phyloP scores from a whole-genome alignment of 441 rosid species.

The Viola pubescens region DNA sequence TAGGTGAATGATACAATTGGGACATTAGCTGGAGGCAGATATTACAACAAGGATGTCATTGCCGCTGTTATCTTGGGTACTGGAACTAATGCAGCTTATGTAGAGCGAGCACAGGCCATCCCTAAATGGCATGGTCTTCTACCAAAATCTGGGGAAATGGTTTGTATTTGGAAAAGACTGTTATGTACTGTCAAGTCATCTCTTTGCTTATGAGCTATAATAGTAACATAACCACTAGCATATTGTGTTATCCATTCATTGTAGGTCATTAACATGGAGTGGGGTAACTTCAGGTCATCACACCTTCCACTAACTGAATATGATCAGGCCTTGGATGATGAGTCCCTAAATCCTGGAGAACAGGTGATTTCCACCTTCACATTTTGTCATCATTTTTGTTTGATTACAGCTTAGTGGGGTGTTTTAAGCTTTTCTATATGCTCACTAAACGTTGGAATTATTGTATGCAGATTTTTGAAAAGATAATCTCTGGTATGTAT shows the following conservation, averaged over 20 bases:
- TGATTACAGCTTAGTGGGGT: neutral
- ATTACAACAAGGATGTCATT: slow-evolving; percentile 56
- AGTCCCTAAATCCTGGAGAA: slow-evolving; percentile 64
- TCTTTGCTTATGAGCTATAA: neutral
- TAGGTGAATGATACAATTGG: slow-evolving; percentile 94
- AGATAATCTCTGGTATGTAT: slow-evolving; percentile 91
- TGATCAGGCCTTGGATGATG: slow-evolving; percentile 51
- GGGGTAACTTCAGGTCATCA: slow-evolving; percentile 69
- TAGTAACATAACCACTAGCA: no score
- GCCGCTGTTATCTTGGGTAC: slow-evolving; percentile 91
- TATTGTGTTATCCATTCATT: neutral
- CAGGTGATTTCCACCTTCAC: slow-evolving; percentile 33
- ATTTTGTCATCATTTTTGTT: neutral
- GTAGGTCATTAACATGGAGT: slow-evolving; percentile 81
- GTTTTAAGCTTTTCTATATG: neutral
- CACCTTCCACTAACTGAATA: slow-evolving; percentile 64
- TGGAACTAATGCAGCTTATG: slow-evolving; percentile 93
- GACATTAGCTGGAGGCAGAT: slow-evolving; percentile 90
- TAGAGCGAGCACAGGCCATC: slow-evolving; percentile 74
- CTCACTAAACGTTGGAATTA: neutral
- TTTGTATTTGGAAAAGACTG: slow-evolving; percentile 17
- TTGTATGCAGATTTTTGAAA: slow-evolving; percentile 64
- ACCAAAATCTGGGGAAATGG: slow-evolving; percentile 74
- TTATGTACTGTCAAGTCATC: neutral
- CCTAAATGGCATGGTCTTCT: slow-evolving; percentile 86